Evolutionary conservation across 1,284 basidiomycete species (phyloP), one percentile per base, ranked within the genome.

Genomic region (Boletus albobrunnescens): DNA sequence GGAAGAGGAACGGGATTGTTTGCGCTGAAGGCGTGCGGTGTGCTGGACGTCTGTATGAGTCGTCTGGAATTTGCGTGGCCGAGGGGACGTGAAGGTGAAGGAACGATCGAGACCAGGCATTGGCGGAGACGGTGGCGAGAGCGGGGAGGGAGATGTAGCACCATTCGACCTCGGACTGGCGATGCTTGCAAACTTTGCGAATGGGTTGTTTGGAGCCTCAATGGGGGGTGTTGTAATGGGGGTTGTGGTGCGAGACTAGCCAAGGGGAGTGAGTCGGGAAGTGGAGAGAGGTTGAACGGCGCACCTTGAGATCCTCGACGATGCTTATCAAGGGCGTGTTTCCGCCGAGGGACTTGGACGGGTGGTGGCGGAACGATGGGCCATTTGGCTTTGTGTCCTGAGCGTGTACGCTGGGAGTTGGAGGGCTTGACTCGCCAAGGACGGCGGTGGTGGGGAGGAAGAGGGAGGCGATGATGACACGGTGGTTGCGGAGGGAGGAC

Each of bases 391-490:
- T 51, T 0, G 50, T 46, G 2, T 53, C 46, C 12, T 47, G 55
- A 3, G 43, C 46, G 16, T 46, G 54, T 33, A 59, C 55, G 20
- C 68, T 70, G 19, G 77, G 76, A 0, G 78, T 79, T 1, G 75
- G 61, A 0, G 75, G 76, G 11, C 62, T 63, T 2, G 78, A 79
- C 46, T 83, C 76, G 60, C 77, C 79, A 32, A 81, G 69, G 39
- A 80, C 75, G 38, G 78, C 77, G 28, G 85, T 87, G 49, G 76
- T 78, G 28, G 87, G 87, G 38, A 90, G 78, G 59, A 89, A 89
- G 46, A 90, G 79, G 17, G 84, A 83, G 12, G 87, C 87, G 63
- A 90, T 82, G 62, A 90, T 71, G 44, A 86, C 74, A 27, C 87
- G 72, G 61, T 86, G 82, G 64, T 81, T 79, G 50, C 81, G 73